A percentile compares a stretch with the other conserved stretches of the same genome.
phyloP scores from a whole-genome alignment of 257 asterid genomes.

The Plantago elongata region DNA sequence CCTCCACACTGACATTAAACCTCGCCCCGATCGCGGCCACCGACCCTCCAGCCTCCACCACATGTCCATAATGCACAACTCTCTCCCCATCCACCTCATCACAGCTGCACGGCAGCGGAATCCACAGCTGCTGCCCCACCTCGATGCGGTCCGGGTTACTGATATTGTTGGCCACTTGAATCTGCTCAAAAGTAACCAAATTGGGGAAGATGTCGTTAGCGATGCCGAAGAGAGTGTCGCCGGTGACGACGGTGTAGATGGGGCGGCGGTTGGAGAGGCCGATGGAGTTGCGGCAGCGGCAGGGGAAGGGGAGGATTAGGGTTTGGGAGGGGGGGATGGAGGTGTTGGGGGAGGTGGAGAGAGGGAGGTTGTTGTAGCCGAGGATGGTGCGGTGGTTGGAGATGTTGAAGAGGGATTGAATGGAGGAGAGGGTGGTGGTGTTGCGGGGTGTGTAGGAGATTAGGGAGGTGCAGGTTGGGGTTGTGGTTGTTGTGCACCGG shows the following conservation, averaged over 20 bases:
- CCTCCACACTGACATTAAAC: constrained; percentile 41
- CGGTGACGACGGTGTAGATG: constrained; percentile 49
- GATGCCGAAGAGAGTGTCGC: constrained; percentile 62
- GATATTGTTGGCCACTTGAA: constrained; percentile 54
- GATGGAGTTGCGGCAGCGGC: constrained; percentile 30
- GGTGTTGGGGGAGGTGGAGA: constrained; percentile 27
- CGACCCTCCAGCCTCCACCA: constrained; percentile 47
- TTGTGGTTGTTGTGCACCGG: constrained; percentile 36
- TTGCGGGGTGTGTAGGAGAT: constrained; percentile 61
- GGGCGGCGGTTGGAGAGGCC: constrained; percentile 69
- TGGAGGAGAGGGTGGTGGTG: constrained; percentile 49
- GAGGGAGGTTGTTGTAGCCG: constrained; percentile 65
- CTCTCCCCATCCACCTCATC: constrained; percentile 47
- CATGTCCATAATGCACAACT: constrained; percentile 75
- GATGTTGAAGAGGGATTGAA: constrained; percentile 47
- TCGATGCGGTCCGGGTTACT: constrained; percentile 21
- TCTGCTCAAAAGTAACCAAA: constrained; percentile 37
- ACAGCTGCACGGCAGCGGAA: constrained; percentile 94
- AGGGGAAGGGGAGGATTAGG: no score
- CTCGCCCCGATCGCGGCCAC: constrained; percentile 52
- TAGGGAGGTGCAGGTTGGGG: constrained; percentile 42
- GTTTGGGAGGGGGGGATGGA: background rate
- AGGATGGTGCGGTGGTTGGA: constrained; percentile 47
- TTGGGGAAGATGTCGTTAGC: constrained; percentile 52
- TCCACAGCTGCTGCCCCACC: constrained; percentile 48